Conservation (phyloP, 352 stramenopile species). For the Elongisporangium undulatum region DNA sequence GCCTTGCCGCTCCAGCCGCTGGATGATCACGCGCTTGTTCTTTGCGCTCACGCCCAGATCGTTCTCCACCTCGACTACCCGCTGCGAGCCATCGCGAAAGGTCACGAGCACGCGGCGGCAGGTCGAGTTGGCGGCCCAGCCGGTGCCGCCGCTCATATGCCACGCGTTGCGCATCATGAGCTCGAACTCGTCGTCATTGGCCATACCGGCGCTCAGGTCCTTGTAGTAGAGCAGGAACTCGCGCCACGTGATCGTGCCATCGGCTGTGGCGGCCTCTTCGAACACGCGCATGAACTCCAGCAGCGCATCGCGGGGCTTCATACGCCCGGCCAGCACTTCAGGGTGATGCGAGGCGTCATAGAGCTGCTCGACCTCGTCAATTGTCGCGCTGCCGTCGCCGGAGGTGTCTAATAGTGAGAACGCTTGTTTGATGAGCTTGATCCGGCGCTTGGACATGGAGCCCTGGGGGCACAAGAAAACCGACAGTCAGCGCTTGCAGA, state of each 20-base stretch:
- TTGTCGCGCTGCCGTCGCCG: slow-evolving; percentile 47
- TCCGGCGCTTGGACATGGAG: slow-evolving; percentile 69
- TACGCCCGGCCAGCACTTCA: slow-evolving; percentile 62
- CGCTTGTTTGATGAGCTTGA: slow-evolving; percentile 81
- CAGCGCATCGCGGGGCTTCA: slow-evolving; percentile 59
- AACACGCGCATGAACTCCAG: slow-evolving; percentile 83
- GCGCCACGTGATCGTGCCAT: slow-evolving; percentile 68
- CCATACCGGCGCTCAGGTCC: slow-evolving; percentile 77
- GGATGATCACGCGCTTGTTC: slow-evolving; percentile 49
- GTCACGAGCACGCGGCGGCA: slow-evolving; percentile 70
- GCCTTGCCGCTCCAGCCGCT: slow-evolving; percentile 48
- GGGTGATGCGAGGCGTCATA: slow-evolving; percentile 83
- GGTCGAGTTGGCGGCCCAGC: slow-evolving; percentile 72
- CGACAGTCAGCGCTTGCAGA: neutral
- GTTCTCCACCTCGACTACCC: slow-evolving; percentile 67
- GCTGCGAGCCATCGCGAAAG: slow-evolving; percentile 61
- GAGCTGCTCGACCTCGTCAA: slow-evolving; percentile 66
- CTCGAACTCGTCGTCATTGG: slow-evolving; percentile 83
- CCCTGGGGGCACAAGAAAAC: slow-evolving; percentile 23
- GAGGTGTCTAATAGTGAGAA: slow-evolving; percentile 75
- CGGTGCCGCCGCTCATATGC: slow-evolving; percentile 78
- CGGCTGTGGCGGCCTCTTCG: slow-evolving; percentile 26
- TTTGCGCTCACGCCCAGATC: slow-evolving; percentile 46
- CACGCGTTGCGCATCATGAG: slow-evolving; percentile 84
- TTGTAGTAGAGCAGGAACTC: slow-evolving; percentile 92